Percentiles rank a stretch among this genome's conserved stretches.
phyloP scores from a whole-genome alignment of 2,329 filamentous ascomycete species.

The Geoglossum cookeanum region DNA sequence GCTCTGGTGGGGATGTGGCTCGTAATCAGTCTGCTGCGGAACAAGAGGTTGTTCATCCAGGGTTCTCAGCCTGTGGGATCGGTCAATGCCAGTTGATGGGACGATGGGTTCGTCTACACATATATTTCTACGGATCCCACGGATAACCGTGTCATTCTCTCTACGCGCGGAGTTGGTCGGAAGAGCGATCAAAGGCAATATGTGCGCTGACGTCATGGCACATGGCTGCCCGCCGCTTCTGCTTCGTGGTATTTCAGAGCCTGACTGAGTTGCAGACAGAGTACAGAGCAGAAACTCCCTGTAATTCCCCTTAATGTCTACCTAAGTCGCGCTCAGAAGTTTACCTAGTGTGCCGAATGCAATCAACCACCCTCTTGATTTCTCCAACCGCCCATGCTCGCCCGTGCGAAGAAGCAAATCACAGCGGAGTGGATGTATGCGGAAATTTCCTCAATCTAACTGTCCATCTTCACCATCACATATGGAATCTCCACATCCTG shows the following conservation, averaged over 20 bases:
- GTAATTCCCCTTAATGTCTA: not conserved
- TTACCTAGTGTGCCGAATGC: not conserved
- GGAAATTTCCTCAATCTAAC: conserved; percentile 11
- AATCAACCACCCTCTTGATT: not conserved
- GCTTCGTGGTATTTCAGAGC: not conserved
- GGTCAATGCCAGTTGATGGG: too few species aligned
- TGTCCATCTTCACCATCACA: conserved; percentile 64
- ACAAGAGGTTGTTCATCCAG: not conserved
- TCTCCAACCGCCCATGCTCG: not conserved
- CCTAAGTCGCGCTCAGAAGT: not conserved
- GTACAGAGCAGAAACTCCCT: not conserved
- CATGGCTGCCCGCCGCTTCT: not conserved
- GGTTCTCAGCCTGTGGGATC: not conserved
- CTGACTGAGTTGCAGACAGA: not conserved
- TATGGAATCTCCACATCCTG: conserved; percentile 97
- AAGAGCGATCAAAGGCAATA: too few species aligned
- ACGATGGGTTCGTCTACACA: too few species aligned
- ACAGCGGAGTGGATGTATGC: not conserved
- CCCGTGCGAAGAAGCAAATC: not conserved
- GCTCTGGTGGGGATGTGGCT: not conserved
- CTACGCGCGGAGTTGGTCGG: too few species aligned
- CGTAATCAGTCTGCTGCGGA: not conserved
- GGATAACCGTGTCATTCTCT: not conserved
- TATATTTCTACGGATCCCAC: not conserved
- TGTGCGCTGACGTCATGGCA: not conserved